Evolutionary conservation across 805 yeast genomes (phyloP).

Genomic region (Candida alai): DNA sequence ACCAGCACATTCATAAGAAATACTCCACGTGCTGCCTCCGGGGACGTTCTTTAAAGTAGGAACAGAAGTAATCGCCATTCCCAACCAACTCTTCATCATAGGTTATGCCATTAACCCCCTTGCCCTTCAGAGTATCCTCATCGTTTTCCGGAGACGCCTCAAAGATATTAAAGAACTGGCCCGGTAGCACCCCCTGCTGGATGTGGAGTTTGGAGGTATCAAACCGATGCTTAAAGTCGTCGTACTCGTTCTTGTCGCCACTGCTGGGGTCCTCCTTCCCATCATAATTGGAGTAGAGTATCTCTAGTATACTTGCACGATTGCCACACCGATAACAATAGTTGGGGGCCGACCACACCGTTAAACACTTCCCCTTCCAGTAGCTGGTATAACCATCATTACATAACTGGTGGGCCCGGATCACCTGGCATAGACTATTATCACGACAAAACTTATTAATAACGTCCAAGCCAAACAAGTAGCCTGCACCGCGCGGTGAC

Average conservation of each 20-base stretch:
- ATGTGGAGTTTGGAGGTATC: slow-evolving; percentile 6
- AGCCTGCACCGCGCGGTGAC: slow-evolving; percentile 97
- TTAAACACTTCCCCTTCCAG: slow-evolving; percentile 85
- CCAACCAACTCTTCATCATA: slow-evolving; percentile 12
- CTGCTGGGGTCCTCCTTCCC: slow-evolving; percentile 10
- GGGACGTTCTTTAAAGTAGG: slow-evolving; percentile 22
- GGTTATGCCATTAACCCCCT: slow-evolving; percentile 34
- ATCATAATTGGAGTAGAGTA: slow-evolving; percentile 48
- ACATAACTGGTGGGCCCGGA: slow-evolving; percentile 94
- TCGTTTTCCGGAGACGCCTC: slow-evolving; percentile 96
- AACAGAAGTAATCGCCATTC: slow-evolving; percentile 19
- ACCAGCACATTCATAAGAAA: slow-evolving; percentile 20
- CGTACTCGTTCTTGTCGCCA: slow-evolving; percentile 7
- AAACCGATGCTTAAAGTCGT: slow-evolving; percentile 6
- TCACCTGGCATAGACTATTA: slow-evolving; percentile 74
- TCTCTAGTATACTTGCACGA: slow-evolving; percentile 93
- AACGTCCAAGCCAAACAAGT: slow-evolving; percentile 88
- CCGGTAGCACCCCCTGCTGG: slow-evolving; percentile 32
- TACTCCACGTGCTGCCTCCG: slow-evolving; percentile 46
- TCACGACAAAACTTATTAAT: slow-evolving; percentile 80
- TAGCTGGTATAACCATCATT: slow-evolving; percentile 93
- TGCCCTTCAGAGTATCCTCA: slow-evolving; percentile 45
- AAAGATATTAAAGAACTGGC: slow-evolving; percentile 84
- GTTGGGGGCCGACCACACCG: slow-evolving; percentile 99
- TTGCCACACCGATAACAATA: slow-evolving; percentile 97